These are phyloP conservation scores for Triticum urartu DNA, from an alignment of 176 grass and related monocot genomes.

Conservation along the genomic window DNA sequence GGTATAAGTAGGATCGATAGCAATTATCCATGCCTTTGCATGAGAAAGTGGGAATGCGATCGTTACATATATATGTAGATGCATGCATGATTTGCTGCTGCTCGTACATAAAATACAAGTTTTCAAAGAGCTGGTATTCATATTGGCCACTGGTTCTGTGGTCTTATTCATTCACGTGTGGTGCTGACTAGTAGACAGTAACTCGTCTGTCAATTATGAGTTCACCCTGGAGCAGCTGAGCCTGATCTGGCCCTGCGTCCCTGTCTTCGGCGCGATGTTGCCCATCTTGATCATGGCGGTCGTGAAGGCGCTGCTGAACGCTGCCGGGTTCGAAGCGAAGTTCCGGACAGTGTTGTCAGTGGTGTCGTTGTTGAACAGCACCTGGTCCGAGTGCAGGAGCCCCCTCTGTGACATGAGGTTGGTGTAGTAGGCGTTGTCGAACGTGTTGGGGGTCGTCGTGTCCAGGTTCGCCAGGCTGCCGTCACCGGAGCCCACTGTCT, in stretches of 20 bases:
- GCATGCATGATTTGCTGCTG: too few species aligned
- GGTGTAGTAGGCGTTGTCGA: constrained; percentile 45
- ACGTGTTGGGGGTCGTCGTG: constrained; percentile 10
- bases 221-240: constrained; percentile 30
- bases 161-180: too few species aligned
- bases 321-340: background rate
- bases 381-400: constrained; percentile 46
- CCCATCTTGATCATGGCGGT: constrained; percentile 32
- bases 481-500: background rate
- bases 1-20: too few species aligned
- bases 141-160: too few species aligned
- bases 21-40: too few species aligned
- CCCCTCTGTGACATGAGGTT: constrained; percentile 40
- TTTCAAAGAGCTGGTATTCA: too few species aligned
- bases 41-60: too few species aligned
- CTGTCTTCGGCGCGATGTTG: constrained; percentile 7
- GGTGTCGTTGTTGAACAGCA: background rate
- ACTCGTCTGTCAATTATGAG: background rate
- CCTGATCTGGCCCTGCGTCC: constrained; percentile 29
- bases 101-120: too few species aligned
- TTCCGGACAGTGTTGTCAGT: background rate
- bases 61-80: too few species aligned
- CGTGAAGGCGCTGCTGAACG: background rate
- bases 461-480: constrained; percentile 41
- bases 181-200: too few species aligned